phyloP scores from a whole-genome alignment of 139 green algal genomes.

The Closterium sp. region DNA sequence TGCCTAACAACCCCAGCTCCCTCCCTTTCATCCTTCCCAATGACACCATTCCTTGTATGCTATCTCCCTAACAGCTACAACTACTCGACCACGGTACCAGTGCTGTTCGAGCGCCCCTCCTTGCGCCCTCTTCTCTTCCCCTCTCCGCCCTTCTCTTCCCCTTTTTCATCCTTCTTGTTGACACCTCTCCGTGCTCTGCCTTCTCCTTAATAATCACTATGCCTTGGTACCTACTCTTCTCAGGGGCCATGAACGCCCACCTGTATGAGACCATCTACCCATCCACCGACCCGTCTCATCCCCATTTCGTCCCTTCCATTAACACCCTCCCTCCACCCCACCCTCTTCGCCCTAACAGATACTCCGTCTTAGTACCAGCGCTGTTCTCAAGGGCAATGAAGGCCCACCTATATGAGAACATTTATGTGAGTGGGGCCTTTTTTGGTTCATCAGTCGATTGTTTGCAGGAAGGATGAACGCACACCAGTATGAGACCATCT shows the following conservation, averaged over 20 bases:
- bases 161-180: background rate
- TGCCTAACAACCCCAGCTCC: too few relatives aligned
- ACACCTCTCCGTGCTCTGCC: background rate
- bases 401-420: constrained; percentile 9
- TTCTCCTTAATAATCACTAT: background rate
- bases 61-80: too few relatives aligned
- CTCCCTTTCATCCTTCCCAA: background rate
- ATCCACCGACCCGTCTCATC: background rate
- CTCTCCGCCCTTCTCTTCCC: too few relatives aligned
- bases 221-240: background rate
- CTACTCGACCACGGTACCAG: too few relatives aligned
- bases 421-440: constrained; percentile 20
- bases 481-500: too few relatives aligned
- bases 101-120: background rate
- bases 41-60: background rate
- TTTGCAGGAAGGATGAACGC: too few relatives aligned
- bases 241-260: background rate
- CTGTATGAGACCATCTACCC: too few relatives aligned
- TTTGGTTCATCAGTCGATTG: too few relatives aligned
- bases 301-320: background rate
- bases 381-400: constrained; percentile 5
- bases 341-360: background rate
- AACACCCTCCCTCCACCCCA: background rate
- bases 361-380: background rate
- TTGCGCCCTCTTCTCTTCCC: too few relatives aligned